These are phyloP conservation scores for Nannizzia gypsea DNA, from an alignment of 2,329 filamentous ascomycete genomes.

Conservation along the genomic window DNA sequence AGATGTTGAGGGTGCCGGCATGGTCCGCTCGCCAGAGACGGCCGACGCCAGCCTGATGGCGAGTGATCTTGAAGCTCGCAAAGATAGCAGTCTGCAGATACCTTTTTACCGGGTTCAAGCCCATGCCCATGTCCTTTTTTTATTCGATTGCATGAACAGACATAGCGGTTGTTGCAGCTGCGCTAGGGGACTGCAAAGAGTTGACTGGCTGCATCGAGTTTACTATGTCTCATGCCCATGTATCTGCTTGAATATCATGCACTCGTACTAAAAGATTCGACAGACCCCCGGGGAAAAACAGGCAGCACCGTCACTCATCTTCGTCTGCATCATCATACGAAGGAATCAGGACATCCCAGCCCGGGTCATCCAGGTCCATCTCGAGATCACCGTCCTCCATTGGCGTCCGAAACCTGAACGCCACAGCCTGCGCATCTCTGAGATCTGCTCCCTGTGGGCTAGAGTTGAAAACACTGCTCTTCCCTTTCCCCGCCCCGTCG, in stretches of 20 bases:
- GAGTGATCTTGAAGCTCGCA: no score
- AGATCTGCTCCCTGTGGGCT: conserved; percentile 26
- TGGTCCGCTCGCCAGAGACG: no score
- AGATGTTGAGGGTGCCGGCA: no score
- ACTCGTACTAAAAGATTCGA: not conserved
- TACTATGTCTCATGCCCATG: not conserved
- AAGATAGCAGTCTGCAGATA: no score
- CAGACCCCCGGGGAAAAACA: not conserved
- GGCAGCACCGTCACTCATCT: not conserved
- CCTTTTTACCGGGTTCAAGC: no score
- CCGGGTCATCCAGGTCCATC: conserved; percentile 21
- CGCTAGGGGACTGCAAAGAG: not conserved
- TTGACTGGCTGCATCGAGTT: not conserved
- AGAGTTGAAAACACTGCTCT: conserved; percentile 23
- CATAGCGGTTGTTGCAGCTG: not conserved
- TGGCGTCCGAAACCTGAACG: conserved; percentile 29
- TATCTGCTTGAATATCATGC: not conserved
- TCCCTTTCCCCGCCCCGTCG: conserved; percentile 19
- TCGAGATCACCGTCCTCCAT: conserved; percentile 22
- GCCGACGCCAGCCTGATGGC: no score
- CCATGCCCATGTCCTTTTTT: no score
- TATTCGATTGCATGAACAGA: no score
- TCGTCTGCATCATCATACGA: conserved; percentile 15
- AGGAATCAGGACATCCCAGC: conserved; percentile 16
- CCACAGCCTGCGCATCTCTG: conserved; percentile 30